Base-by-base conservation (phyloP, 169 alveolate species). In the Plasmodium berghei region DNA sequence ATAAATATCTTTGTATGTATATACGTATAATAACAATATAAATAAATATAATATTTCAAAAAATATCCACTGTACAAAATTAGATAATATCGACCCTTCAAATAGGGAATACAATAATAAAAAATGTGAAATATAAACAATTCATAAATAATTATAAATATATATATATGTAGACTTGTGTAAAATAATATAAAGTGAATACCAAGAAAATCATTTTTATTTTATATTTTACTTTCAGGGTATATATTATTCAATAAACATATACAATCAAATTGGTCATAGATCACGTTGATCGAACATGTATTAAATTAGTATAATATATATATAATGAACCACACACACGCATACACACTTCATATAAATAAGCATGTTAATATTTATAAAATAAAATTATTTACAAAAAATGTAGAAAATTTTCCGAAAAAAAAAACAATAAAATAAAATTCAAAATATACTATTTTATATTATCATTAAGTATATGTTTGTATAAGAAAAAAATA, bases 21-120 rank as follows among this genome's bases (percentile, higher is more conserved):
- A 18, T 9, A 18, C n/a, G 20, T 58, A 9, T 16, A n/a, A 58
- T 24, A 58, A n/a, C 34, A 58, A 58, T n/a, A 58, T 58, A 9
- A 0, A 56, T 18, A 22, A 58, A 58, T 58, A 24, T 58, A 12
- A 4, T 58, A 58, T 58, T 16, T 58, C 28, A 20, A 58, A 58
- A 58, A n/a, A 58, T 10, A 24, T 20, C 1, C 66, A 58, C 26
- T 58, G 20, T 58, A 9, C 66, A 58, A 58, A 58, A 58, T 16
- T 58, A 58, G 10, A n/a, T n/a, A 9, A 58, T 18, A 5, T n/a
- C n/a, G 20, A 52, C 24, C 42, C 20, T 52, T 16, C 59, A 52
- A n/a, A 58, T 58, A 58, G 26, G 26, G 20, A 58, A 58, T n/a
- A 58, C n/a, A 58, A 18, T 9, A 58, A 58, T n/a, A 58, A 24